Evolutionary conservation across 495 filamentous ascomycete species (phyloP).

Genomic region (Penicillium cosmopolitanum): DNA sequence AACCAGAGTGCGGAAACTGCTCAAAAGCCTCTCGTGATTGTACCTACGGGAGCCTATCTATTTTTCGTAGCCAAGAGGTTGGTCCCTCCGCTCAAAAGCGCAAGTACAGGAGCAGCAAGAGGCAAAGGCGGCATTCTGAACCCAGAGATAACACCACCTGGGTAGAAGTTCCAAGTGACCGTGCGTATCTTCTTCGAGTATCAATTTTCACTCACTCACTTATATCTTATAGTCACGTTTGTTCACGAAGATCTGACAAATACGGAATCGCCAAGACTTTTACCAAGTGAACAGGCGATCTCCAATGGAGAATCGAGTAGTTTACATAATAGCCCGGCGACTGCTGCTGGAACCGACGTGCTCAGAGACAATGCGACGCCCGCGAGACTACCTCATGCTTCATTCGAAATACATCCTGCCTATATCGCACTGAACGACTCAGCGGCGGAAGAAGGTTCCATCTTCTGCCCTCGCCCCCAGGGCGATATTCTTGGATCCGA

Average conservation of each 20-base stretch:
- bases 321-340: no score
- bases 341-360: no score
- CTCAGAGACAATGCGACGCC: no score
- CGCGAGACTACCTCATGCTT: no score
- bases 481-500: not conserved
- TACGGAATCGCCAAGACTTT: not conserved
- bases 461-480: not conserved
- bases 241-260: slow-evolving; percentile 12
- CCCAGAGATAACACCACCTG: slow-evolving; percentile 6
- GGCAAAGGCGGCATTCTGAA: not conserved
- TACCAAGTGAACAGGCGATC: not conserved
- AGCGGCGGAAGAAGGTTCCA: not conserved
- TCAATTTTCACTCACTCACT: not conserved
- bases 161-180: slow-evolving; percentile 5
- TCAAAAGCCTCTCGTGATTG: slow-evolving; percentile 20
- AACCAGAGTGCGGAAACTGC: slow-evolving; percentile 21
- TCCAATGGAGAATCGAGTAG: not conserved
- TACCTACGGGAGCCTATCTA: slow-evolving; percentile 13
- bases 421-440: not conserved
- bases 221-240: slow-evolving; percentile 9
- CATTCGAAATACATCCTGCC: no score
- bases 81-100: slow-evolving; percentile 7
- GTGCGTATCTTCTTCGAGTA: not conserved
- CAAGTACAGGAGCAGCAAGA: slow-evolving; percentile 1
- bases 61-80: slow-evolving; percentile 14